Evolutionary conservation across 129 eudicot genomes (phyloP).

Genomic region (Saussurea involucrata): DNA sequence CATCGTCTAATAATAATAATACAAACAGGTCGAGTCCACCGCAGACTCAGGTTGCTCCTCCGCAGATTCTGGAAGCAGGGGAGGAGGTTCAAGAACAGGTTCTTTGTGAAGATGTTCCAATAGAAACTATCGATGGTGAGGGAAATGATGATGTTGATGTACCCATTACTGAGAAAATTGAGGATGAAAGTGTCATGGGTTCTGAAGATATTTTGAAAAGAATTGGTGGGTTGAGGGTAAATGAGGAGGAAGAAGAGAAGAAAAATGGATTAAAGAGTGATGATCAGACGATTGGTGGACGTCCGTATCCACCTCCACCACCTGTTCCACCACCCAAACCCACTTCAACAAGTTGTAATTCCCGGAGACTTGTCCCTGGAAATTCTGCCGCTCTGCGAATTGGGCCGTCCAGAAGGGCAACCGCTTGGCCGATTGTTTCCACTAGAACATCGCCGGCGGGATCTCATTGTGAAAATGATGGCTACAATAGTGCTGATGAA

Average conservation of each 20-base stretch:
- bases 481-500: constrained; percentile 98
- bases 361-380: constrained; percentile 40
- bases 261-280: constrained; percentile 24
- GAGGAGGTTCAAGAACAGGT: constrained; percentile 56
- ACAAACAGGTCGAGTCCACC: constrained; percentile 42
- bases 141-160: constrained; percentile 23
- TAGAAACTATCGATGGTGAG: constrained; percentile 34
- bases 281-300: constrained; percentile 35
- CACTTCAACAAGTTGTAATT: constrained; percentile 30
- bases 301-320: constrained; percentile 86
- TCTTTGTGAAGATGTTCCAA: constrained; percentile 46
- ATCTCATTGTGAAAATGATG: constrained; percentile 83
- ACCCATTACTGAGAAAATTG: constrained; percentile 32
- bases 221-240: constrained; percentile 37
- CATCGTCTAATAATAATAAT: constrained; percentile 48
- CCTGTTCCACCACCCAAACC: constrained; percentile 93
- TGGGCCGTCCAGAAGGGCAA: constrained; percentile 64
- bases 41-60: constrained; percentile 27
- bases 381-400: constrained; percentile 40
- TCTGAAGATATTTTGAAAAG: constrained; percentile 36
- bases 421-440: constrained; percentile 64
- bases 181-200: constrained; percentile 26
- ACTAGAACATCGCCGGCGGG: constrained; percentile 66
- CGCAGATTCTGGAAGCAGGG: constrained; percentile 27
- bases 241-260: constrained; percentile 23